Base-by-base conservation (phyloP, 352 stramenopile species). In the Globisporangium acanthophoron region DNA sequence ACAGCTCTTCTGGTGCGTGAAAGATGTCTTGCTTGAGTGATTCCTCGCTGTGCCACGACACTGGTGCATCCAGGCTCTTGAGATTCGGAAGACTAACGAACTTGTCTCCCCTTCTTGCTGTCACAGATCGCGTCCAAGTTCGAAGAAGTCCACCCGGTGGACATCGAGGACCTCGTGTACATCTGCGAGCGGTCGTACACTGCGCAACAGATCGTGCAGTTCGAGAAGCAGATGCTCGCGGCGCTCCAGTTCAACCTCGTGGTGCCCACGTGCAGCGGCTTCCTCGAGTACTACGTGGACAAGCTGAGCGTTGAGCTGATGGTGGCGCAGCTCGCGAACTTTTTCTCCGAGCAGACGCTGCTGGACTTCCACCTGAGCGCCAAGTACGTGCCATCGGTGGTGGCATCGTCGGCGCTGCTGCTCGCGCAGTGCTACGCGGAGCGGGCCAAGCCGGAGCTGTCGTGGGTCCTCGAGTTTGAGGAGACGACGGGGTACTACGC, bases 131-230 rank as follows among this genome's bases (percentile, higher is more conserved):
- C 97, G 15, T 97, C 96, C 27, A 99, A 99, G 81, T 99, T 99
- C 73, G 98, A 99, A 69, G 97, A 99, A 72, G 99, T 99, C 55
- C 99, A 99, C 66, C 94, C 96, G 12, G 96, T 96, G 15, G 94
- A 99, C 70, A 89, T 99, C 52, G 72, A 89, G 18, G 97, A 99
- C 68, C 78, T 99, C 41, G 86, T 99, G 54, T 99, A 98, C 73
- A 98, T 99, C 67, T 99, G 96, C 50, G 96, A 99, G 73, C 76
- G 91, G 35, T 96, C 97, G 6, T 99, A 99, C 77, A 94, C 81
- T 59, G 92, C 64, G 52, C 61, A 74, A 27, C 66, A 90, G 33
- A 73, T 90, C 54, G 63, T 90, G 18, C 65, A 76, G 54, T 91
- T 96, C 56, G 98, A 99, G 74, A 81, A 94, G 61, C 83, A 90